Evolutionary conservation across 192 early-diverging fungal genomes (phyloP).

Genomic region (Backusella psychrophila): DNA sequence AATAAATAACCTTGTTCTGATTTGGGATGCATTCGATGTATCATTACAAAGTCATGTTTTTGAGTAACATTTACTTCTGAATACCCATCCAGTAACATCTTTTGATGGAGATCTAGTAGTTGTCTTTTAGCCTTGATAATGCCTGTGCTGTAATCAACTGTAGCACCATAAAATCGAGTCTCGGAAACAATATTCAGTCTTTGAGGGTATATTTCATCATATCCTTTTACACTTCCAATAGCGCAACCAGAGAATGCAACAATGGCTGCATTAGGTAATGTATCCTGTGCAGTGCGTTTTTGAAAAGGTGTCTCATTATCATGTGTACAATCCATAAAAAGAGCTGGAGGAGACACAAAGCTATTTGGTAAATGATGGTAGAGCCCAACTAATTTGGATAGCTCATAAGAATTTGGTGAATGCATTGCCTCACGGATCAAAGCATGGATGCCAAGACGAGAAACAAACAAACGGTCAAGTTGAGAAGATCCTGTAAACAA

Average conservation of each 20-base stretch:
- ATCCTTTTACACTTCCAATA: slow-evolving; percentile 93
- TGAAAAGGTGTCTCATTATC: slow-evolving; percentile 97
- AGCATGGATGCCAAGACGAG: slow-evolving; percentile 91
- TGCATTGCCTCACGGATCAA: slow-evolving; percentile 98
- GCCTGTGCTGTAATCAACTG: slow-evolving; percentile 50
- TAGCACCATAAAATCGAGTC: slow-evolving; percentile 71
- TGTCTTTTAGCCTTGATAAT: slow-evolving; percentile 64
- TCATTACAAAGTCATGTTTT: slow-evolving; percentile 89
- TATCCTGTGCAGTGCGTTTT: slow-evolving; percentile 85
- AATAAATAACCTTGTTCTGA: slow-evolving; percentile 92
- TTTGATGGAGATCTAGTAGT: slow-evolving; percentile 74
- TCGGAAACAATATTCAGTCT: slow-evolving; percentile 89
- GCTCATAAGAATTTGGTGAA: slow-evolving; percentile 88
- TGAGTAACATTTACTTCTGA: slow-evolving; percentile 95
- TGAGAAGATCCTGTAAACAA: slow-evolving; percentile 96
- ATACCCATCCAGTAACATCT: slow-evolving; percentile 82
- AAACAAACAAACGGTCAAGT: slow-evolving; percentile 90
- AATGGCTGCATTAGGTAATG: slow-evolving; percentile 90
- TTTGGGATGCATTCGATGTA: slow-evolving; percentile 89
- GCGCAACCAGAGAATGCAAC: slow-evolving; percentile 90
- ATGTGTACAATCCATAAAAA: slow-evolving; percentile 99
- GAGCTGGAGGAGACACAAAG: slow-evolving; percentile 82
- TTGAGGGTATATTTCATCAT: slow-evolving; percentile 90
- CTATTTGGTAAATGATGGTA: slow-evolving; percentile 87
- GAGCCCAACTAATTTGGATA: slow-evolving; percentile 84